A percentile compares a stretch with the other conserved stretches of the same genome.
phyloP scores from a whole-genome alignment of 805 yeast genomes.

The Suhomyces sp. region DNA sequence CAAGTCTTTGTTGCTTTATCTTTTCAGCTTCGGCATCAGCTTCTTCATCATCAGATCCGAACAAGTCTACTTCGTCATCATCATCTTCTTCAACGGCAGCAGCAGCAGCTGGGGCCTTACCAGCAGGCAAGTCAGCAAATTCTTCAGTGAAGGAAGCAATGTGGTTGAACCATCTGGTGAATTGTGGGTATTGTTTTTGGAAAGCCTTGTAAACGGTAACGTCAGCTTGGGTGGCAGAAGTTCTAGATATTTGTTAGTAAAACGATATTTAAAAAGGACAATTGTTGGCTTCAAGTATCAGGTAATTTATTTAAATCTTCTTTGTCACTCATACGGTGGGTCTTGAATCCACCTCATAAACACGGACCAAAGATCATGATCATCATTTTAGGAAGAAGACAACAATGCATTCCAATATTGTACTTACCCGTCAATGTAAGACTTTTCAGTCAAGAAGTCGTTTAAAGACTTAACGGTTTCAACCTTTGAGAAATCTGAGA shows the following conservation, averaged over 20 bases:
- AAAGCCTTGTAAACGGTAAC: conserved; percentile 92
- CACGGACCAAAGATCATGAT: conserved; percentile 86
- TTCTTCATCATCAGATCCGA: conserved; percentile 92
- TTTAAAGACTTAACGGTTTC: conserved; percentile 65
- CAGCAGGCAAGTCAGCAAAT: conserved; percentile 81
- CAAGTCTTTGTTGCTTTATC: conserved; percentile 95
- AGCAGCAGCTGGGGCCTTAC: conserved; percentile 55
- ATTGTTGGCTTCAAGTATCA: conserved; percentile 11
- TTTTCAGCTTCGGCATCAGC: conserved; percentile 97
- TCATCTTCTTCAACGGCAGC: conserved; percentile 59
- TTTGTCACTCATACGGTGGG: conserved; percentile 93
- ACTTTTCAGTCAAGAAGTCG: conserved; percentile 86
- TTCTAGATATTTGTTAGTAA: conserved; percentile 49
- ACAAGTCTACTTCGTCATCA: conserved; percentile 89
- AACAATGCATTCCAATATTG: not conserved
- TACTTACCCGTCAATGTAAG: conserved; percentile 95
- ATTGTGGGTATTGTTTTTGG: conserved; percentile 88
- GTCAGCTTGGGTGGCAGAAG: conserved; percentile 93
- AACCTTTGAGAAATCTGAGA: conserved; percentile 76
- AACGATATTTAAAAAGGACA: conserved; percentile 6
- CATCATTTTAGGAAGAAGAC: conserved; percentile 49
- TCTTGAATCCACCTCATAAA: conserved; percentile 94
- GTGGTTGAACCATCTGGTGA: conserved; percentile 98
- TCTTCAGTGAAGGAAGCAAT: conserved; percentile 89
- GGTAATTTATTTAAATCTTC: conserved; percentile 29